These are phyloP conservation scores for Fragilaria crotonensis DNA, from an alignment of 108 stramenopile species.

Conservation along the genomic window DNA sequence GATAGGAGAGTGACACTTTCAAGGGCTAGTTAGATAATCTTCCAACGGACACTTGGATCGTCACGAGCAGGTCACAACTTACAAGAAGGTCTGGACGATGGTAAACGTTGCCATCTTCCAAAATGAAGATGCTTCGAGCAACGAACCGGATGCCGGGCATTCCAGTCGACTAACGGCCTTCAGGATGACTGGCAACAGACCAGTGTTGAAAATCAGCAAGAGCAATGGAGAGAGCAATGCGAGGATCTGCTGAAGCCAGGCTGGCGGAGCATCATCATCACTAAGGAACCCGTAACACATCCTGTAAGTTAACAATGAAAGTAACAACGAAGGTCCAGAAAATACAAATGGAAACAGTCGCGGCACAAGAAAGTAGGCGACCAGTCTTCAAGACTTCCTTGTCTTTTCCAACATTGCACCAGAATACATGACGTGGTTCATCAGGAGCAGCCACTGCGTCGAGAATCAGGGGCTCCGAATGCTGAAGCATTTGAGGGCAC, in stretches of 20 bases:
- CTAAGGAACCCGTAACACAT: too few relatives aligned
- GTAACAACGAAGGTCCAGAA: slow-evolving; percentile 30
- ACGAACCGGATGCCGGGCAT: not conserved
- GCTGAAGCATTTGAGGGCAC: slow-evolving; percentile 30
- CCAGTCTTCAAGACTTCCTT: slow-evolving; percentile 22
- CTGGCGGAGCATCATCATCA: too few relatives aligned
- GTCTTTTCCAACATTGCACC: slow-evolving; percentile 29
- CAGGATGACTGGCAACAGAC: slow-evolving; percentile 19
- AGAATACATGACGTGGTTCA: slow-evolving; percentile 15
- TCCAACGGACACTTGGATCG: too few relatives aligned
- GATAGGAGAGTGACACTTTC: slow-evolving; percentile 1
- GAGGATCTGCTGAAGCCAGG: too few relatives aligned
- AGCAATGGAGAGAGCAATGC: slow-evolving; percentile 30
- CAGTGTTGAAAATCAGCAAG: slow-evolving; percentile 15
- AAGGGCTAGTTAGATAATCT: too few relatives aligned
- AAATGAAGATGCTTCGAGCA: not conserved
- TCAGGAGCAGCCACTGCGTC: slow-evolving; percentile 7
- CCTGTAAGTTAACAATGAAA: not conserved
- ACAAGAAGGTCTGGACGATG: not conserved
- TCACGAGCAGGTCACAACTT: not conserved
- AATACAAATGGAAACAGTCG: slow-evolving; percentile 23
- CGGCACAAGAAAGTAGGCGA: slow-evolving; percentile 16
- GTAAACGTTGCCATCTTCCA: not conserved
- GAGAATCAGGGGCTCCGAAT: slow-evolving; percentile 17
- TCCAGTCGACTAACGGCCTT: slow-evolving; percentile 6